Conservation (phyloP, 2,329 filamentous ascomycete species). For the Emmonsiellopsis sp. region DNA sequence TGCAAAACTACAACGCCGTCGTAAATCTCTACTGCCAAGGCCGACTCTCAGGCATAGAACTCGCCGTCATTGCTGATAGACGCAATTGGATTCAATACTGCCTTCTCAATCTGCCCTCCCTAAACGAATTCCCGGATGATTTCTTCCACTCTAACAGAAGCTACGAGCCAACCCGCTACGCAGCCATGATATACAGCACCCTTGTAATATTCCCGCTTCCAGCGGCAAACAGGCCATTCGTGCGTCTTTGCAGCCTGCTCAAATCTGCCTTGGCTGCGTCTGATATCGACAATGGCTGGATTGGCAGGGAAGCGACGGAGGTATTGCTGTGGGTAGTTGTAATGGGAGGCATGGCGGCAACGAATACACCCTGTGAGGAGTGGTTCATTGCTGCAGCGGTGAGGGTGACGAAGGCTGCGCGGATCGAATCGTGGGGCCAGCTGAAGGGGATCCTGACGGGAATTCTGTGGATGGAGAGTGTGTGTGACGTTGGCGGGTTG, state of each 20-base stretch:
- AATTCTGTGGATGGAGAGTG: conserved; percentile 28
- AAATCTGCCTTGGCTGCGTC: conserved; percentile 18
- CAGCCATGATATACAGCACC: conserved; percentile 28
- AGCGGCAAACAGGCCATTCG: conserved; percentile 27
- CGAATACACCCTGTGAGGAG: conserved; percentile 19
- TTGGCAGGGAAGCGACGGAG: background rate
- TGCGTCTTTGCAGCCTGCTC: conserved; percentile 20
- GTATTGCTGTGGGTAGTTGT: conserved; percentile 28
- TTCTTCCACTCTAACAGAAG: conserved; percentile 11
- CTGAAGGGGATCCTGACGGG: conserved; percentile 17
- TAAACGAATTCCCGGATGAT: conserved; percentile 13
- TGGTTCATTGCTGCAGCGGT: conserved; percentile 26
- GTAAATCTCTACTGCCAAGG: conserved; percentile 16
- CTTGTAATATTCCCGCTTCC: conserved; percentile 33
- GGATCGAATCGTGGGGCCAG: conserved; percentile 19
- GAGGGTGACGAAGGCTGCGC: conserved; percentile 13
- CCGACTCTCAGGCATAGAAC: conserved; percentile 12
- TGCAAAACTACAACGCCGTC: conserved; percentile 19
- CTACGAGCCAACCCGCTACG: conserved; percentile 29
- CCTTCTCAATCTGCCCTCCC: conserved; percentile 24
- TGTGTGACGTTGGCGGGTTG: conserved; percentile 24
- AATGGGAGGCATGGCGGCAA: conserved; percentile 31
- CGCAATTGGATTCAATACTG: conserved; percentile 32
- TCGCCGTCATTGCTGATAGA: conserved; percentile 22
- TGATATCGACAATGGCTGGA: conserved; percentile 18